phyloP scores from a whole-genome alignment of 306 rosid genomes.

The Comarum palustre region DNA sequence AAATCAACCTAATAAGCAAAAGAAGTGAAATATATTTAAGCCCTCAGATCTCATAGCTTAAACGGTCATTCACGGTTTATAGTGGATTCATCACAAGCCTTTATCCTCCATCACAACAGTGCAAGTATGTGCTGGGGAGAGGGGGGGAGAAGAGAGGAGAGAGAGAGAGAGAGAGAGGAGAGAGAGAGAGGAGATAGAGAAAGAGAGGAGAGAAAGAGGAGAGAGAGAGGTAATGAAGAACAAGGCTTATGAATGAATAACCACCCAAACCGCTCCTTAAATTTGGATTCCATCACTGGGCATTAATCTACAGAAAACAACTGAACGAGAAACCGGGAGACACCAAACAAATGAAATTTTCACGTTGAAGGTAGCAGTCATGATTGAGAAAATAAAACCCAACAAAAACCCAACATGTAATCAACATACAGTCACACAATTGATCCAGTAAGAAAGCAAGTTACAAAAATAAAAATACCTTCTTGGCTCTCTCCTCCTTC shows the following conservation, averaged over 20 bases:
- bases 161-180: background rate
- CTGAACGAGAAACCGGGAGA: background rate
- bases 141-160: background rate
- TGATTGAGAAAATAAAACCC: background rate
- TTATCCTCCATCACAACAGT: background rate
- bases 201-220: background rate
- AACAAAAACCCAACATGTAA: background rate
- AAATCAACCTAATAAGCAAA: background rate
- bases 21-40: background rate
- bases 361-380: background rate
- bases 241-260: background rate
- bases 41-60: constrained; percentile 17
- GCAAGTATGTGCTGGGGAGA: background rate
- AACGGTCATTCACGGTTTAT: constrained; percentile 6
- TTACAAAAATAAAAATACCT: constrained; percentile 41
- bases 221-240: background rate
- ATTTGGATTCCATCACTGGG: constrained; percentile 6
- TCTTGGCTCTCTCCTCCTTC: constrained; percentile 86
- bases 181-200: background rate
- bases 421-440: background rate
- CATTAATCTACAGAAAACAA: background rate
- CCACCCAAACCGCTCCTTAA: constrained; percentile 5
- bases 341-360: background rate
- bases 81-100: constrained; percentile 4
- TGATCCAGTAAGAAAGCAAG: no score